Evolutionary conservation across 2,329 filamentous ascomycete species (phyloP).

Genomic region (Microsporum ferrugineum): DNA sequence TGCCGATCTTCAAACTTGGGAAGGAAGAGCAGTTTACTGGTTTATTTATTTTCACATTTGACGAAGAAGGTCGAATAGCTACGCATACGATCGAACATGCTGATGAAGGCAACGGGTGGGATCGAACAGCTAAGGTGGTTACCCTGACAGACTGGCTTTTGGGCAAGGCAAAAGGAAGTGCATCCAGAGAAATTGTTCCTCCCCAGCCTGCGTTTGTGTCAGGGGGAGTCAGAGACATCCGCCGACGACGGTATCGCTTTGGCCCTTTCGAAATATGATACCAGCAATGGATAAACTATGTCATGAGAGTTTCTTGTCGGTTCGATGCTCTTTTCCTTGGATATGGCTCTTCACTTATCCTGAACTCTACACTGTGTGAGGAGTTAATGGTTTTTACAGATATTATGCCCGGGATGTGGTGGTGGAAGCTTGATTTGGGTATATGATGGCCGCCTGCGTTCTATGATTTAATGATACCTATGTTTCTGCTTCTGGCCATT

Average conservation of each 20-base stretch:
- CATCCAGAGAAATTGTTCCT: slow-evolving; percentile 20
- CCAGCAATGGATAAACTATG: background rate
- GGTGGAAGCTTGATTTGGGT: background rate
- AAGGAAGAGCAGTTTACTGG: slow-evolving; percentile 72
- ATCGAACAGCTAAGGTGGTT: slow-evolving; percentile 73
- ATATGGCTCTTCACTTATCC: background rate
- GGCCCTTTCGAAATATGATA: background rate
- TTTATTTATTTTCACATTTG: slow-evolving; percentile 92
- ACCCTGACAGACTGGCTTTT: slow-evolving; percentile 90
- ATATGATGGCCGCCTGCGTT: background rate
- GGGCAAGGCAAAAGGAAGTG: slow-evolving; percentile 55
- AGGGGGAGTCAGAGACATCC: background rate
- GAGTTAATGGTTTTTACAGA: background rate
- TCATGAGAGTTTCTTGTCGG: background rate
- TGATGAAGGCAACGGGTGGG: slow-evolving; percentile 71
- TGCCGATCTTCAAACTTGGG: slow-evolving; percentile 39
- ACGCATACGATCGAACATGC: slow-evolving; percentile 92
- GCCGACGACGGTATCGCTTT: background rate
- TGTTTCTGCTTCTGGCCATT: background rate
- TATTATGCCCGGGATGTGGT: background rate
- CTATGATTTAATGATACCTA: slow-evolving; percentile 3
- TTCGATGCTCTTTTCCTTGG: background rate
- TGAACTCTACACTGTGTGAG: background rate
- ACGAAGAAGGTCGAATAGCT: slow-evolving; percentile 67
- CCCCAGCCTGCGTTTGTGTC: slow-evolving; percentile 5